Base-by-base conservation (phyloP, 208 protist genomes). In the Leptomonas seymouri region DNA sequence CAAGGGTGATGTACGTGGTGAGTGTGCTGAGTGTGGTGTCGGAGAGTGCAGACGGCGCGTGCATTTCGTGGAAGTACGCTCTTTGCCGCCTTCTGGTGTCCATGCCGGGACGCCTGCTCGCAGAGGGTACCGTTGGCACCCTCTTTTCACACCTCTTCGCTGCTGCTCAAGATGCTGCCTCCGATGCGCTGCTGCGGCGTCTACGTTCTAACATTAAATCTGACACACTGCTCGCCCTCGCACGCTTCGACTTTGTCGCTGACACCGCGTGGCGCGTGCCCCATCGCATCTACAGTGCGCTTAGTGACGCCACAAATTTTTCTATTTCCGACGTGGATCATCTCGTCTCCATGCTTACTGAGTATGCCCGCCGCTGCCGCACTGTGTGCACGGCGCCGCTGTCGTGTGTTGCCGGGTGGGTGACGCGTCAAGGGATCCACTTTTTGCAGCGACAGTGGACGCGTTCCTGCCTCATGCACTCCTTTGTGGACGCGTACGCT, bases 191-290 rank as follows among this genome's bases (percentile, higher is more conserved):
- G 39, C 59, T 83, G 50, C 67, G 66, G 12, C 28, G 21, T 44
- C 27, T 72, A 2, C 61, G 70, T 34, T 39, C 56, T 14, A 60
- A 53, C 42, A 42, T 90, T 51, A 72, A 78, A 34, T 42, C 65
- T 30, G 71, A 78, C 51, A 74, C 79, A 2, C 50, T 85, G 45
- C 69, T 90, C 23, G 67, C 71, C 30, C 78, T 90, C 36, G 61
- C 76, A 23, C 82, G 76, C 12, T 71, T 67, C 46, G 85, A 87
- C 74, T 87, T 80, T 68, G 56, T 72, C 28, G 45, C 78, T 6
- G 72, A 78, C 27, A 46, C 75, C 7, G 34, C 80, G 28, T 87
- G 85, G 81, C 25, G 31, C 25, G 54, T 87, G 7, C 71, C 81
- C 18, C 66, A 72, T 16, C 67, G 68, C 65, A 71, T 85, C 41